Conservation (phyloP, 129 eudicot genomes). For the Pittosporum tobira region DNA sequence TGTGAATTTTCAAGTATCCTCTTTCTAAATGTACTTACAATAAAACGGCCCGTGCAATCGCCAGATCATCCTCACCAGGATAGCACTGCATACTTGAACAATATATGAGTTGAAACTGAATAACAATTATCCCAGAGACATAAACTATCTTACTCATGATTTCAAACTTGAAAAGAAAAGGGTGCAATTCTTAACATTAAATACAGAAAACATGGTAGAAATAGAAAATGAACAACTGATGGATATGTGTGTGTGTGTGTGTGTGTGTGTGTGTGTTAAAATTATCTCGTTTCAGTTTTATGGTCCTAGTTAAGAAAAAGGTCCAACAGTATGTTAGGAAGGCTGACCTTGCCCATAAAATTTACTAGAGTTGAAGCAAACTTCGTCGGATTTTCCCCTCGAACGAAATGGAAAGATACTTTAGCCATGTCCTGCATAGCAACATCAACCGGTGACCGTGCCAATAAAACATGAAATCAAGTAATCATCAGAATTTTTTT, state of each 20-base stretch:
- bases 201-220: conserved; percentile 1
- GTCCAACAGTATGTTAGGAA: neutral
- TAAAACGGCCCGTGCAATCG: conserved; percentile 87
- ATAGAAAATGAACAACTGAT: neutral
- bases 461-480: neutral
- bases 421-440: conserved; percentile 75
- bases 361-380: conserved; percentile 79
- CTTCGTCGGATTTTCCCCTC: conserved; percentile 71
- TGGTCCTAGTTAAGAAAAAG: neutral
- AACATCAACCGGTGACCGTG: neutral
- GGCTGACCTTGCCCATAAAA: conserved; percentile 85
- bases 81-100: conserved; percentile 57
- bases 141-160: neutral
- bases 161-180: neutral
- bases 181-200: neutral
- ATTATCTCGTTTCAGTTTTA: neutral
- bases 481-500: too few species aligned
- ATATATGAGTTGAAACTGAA: neutral
- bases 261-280: too few species aligned
- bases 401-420: conserved; percentile 79
- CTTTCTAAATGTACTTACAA: conserved; percentile 39
- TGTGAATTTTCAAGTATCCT: neutral
- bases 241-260: too few species aligned
- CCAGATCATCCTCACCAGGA: conserved; percentile 97
- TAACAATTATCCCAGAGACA: neutral